These are phyloP conservation scores for Phytophthora foliorum DNA, from an alignment of 352 stramenopile species.

Conservation along the genomic window DNA sequence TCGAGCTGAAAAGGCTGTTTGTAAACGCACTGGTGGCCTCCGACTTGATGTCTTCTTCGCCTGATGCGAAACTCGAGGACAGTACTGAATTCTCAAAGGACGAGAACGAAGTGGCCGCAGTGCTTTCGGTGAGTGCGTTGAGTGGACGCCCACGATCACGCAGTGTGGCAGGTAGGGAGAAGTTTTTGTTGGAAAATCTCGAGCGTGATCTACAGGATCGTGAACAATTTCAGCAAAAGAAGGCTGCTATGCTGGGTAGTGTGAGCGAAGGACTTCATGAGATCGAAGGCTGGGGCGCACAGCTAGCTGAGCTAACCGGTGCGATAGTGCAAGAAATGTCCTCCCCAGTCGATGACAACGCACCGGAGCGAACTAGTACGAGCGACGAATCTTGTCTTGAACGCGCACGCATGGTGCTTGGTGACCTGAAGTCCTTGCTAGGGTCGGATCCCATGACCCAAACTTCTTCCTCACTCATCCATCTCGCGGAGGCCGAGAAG, in stretches of 20 bases:
- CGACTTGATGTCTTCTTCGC: slow-evolving; percentile 13
- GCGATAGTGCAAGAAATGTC: slow-evolving; percentile 53
- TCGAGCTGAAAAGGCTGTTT: slow-evolving; percentile 77
- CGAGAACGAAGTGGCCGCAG: slow-evolving; percentile 1
- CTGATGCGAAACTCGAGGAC: not conserved
- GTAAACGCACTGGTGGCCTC: slow-evolving; percentile 61
- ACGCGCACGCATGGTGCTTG: slow-evolving; percentile 38
- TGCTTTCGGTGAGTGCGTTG: slow-evolving; percentile 23
- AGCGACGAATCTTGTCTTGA: slow-evolving; percentile 35
- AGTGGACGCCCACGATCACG: slow-evolving; percentile 36
- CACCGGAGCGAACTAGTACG: slow-evolving; percentile 28
- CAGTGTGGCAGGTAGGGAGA: slow-evolving; percentile 36
- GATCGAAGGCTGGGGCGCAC: slow-evolving; percentile 51
- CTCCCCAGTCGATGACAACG: slow-evolving; percentile 10
- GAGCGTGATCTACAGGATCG: slow-evolving; percentile 50
- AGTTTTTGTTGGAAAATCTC: slow-evolving; percentile 57
- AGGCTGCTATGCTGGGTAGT: slow-evolving; percentile 21
- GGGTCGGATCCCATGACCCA: slow-evolving; percentile 51
- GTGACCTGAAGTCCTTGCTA: slow-evolving; percentile 51
- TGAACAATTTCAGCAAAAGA: slow-evolving; percentile 38
- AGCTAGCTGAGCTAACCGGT: slow-evolving; percentile 37
- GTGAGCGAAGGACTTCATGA: slow-evolving; percentile 39
- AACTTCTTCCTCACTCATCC: slow-evolving; percentile 63
- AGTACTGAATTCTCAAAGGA: not conserved
- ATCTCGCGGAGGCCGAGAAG: slow-evolving; percentile 57